Evolutionary conservation across 1,284 basidiomycete species (phyloP).

Genomic region (Apiotrichum gracile): DNA sequence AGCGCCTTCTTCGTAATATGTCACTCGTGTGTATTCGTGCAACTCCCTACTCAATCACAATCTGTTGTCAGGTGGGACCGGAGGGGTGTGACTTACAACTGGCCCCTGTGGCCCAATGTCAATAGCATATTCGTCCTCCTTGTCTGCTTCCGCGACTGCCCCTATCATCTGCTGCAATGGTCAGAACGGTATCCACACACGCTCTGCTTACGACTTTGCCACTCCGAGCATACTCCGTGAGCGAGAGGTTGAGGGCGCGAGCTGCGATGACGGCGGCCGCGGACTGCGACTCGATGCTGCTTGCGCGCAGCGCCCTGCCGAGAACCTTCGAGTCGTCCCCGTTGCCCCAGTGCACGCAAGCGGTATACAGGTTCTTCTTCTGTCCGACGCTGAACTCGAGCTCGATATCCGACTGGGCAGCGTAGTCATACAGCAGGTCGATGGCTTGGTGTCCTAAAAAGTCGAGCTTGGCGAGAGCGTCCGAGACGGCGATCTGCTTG

Average conservation of each 20-base stretch:
- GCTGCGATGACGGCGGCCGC: background rate
- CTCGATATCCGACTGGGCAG: background rate
- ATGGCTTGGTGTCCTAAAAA: background rate
- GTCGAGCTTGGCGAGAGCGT: background rate
- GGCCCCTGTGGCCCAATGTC: background rate
- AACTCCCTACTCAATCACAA: background rate
- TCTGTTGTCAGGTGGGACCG: background rate
- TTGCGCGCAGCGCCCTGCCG: background rate
- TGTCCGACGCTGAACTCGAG: background rate
- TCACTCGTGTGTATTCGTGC: background rate
- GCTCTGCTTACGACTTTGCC: background rate
- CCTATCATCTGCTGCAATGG: background rate
- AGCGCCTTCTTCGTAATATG: too few species aligned
- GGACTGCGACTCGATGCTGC: background rate
- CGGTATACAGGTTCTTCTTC: background rate
- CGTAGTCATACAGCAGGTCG: background rate
- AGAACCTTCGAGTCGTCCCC: background rate
- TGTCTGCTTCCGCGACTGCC: background rate
- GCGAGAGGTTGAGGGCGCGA: background rate
- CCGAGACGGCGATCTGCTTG: background rate
- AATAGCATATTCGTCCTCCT: background rate
- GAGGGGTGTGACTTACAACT: background rate
- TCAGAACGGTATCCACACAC: background rate
- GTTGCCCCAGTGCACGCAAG: constrained; percentile 1
- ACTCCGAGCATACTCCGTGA: background rate